Conservation (phyloP, 345 rosid genomes). For the Brassica incana region DNA sequence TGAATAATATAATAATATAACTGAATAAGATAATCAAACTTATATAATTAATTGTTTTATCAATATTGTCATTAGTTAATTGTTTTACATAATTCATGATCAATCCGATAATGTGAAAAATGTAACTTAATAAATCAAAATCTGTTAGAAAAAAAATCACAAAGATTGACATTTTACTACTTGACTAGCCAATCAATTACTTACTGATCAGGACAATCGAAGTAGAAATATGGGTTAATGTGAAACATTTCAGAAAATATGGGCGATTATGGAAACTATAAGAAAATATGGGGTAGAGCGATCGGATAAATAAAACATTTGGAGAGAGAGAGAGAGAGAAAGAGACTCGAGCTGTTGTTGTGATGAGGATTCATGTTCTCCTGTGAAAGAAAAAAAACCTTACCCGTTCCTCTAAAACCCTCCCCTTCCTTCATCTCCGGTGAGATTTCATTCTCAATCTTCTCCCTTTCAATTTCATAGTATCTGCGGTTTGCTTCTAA, state of each 20-base stretch:
- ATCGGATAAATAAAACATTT: conserved; percentile 7
- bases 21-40: no score
- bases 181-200: neutral
- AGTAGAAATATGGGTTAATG: neutral
- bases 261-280: neutral
- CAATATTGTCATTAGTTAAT: no score
- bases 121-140: no score
- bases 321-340: neutral
- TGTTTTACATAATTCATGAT: no score
- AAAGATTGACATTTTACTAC: no score
- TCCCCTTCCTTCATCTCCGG: conserved; percentile 29
- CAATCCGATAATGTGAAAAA: no score
- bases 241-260: neutral
- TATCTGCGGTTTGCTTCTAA: neutral
- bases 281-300: neutral
- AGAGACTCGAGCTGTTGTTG: neutral
- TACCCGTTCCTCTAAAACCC: conserved; percentile 41
- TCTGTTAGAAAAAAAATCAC: no score
- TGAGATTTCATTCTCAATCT: conserved; percentile 23
- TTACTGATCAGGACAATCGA: neutral
- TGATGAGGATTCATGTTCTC: conserved; percentile 3
- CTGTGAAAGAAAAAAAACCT: conserved; percentile 12
- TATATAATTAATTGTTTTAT: no score
- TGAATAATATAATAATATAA: no score
- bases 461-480: conserved; percentile 5